Percentiles rank a stretch among this genome's conserved stretches.
These are phyloP conservation scores for Puccinia triticina DNA, from an alignment of 1,284 basidiomycete species.

Conservation along the genomic window DNA sequence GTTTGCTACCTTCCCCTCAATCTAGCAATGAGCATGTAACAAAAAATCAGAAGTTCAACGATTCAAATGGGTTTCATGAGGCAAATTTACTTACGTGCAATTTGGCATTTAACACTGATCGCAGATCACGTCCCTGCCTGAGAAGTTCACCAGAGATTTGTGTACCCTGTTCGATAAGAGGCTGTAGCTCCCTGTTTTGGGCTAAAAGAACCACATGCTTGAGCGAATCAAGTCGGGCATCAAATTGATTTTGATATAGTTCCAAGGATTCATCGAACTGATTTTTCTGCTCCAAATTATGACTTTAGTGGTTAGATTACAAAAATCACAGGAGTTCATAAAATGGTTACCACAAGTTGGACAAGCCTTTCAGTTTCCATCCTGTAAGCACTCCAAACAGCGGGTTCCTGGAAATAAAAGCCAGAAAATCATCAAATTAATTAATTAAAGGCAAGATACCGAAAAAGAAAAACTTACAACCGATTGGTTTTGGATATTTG, in stretches of 20 bases:
- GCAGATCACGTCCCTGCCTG: background rate
- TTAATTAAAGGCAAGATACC: background rate
- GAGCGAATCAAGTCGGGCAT: too few species aligned
- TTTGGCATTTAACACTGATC: background rate
- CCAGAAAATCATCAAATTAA: background rate
- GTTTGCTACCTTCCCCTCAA: background rate
- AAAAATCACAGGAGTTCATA: too few species aligned
- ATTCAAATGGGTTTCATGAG: too few species aligned
- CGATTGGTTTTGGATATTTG: background rate
- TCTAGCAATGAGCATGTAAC: background rate
- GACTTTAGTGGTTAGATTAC: too few species aligned
- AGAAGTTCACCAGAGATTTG: background rate
- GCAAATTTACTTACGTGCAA: background rate
- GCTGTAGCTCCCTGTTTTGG: background rate
- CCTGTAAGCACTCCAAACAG: too few species aligned
- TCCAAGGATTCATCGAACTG: too few species aligned
- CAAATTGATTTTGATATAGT: too few species aligned
- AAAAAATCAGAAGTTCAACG: background rate
- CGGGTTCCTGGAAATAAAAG: too few species aligned
- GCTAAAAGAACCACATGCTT: background rate
- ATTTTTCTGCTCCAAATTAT: too few species aligned
- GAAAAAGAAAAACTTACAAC: background rate
- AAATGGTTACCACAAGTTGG: too few species aligned
- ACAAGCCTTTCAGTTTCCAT: too few species aligned
- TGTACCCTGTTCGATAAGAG: background rate